Base-by-base conservation (phyloP, 176 grass and related monocot species). In the Oryza rufipogon region DNA sequence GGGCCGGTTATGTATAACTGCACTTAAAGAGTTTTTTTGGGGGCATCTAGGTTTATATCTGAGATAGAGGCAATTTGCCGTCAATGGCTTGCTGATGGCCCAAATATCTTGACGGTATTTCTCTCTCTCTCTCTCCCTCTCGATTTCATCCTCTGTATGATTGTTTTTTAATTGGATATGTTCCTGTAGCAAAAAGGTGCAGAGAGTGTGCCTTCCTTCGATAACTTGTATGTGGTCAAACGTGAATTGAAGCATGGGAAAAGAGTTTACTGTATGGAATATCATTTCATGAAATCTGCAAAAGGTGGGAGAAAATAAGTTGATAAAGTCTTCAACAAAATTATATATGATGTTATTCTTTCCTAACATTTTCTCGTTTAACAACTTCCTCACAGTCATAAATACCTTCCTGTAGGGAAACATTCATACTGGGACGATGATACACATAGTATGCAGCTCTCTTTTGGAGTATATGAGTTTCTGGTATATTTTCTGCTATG, bases 41-140 rank as follows among this genome's bases (percentile, higher is more conserved):
- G 28, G 22, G 45, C 73, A 73, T 89, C 32, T 86, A 98, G 96
- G 92, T 95, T 98, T 81, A 98, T 98, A 89, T 98, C 96, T 36
- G 96, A 98, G 81, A 92, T 92, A 78, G 96, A 98, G 78, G 93
- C 93, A 87, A 87, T 93, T 87, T 98, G 93, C 60, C 96, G 93
- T 70, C 89, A 91, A 76, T 98, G 96, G 96, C 71, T 98, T 51
- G 87, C 90, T 66, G 91, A 98, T 83, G 96, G 96, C 36, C 82
- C 87, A 46, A 98, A 94, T 71, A 95, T 86, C 60, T 87, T 98
- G 81, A 85, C 87, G 91, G 96, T 98, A 98, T 67, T 60, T 44
- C 42, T 44, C 42, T 44, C 42, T 44, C 42, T 10, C 42, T 9
- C 42, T 9, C 41, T 9, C 42, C 1, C 42, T 9, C 42, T 9